Evolutionary conservation across 305 asterid genomes (phyloP), one percentile per base, ranked within the genome.

Genomic region (Fraxinus floribunda): DNA sequence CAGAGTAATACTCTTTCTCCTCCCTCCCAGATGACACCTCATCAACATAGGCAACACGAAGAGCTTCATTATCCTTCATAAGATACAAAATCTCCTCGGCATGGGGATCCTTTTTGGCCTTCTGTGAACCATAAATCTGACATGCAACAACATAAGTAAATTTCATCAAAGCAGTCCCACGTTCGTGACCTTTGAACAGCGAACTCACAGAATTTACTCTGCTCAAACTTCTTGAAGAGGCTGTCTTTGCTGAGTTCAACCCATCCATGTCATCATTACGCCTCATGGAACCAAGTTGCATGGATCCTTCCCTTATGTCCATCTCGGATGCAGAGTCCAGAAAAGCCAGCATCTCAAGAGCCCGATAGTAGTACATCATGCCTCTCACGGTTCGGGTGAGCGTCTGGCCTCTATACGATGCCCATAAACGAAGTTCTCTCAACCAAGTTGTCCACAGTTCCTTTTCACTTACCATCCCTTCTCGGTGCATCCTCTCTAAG

Each of bases 361-460:
- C 98, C 75, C 97, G 94, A 82, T 92, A 89, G 87, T 94, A 94
- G 85, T 94, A 94, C 98, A 94, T 94, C 98, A 92, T 92, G 80
- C 97, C 97, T 78, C 98, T 94, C 84, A 94, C 99, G 0, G 99
- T 96, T 29, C 99, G 96, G 52, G 91, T 80, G 79, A 96, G 99
- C 60, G 99, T 96, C 89, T 96, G 99, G 83, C 98, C 99, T 88
- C 99, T 90, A 88, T 89, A 94, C 30, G 99, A 96, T 75, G 97
- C 99, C 99, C 99, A 96, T 62, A 87, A 89, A 52, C 92, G 85
- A 71, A 89, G 89, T 24, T 89, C 92, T 78, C 87, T 84, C 10
- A 86, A 74, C 81, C 84, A 82, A 7, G 84, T 81, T 5, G 87
- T 86, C 92, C 89, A 86, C n/a, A 89, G 78, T 78, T 89, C 91